These are phyloP conservation scores for Hordeum marinum DNA, from an alignment of 176 grass and related monocot species.

Conservation along the genomic window DNA sequence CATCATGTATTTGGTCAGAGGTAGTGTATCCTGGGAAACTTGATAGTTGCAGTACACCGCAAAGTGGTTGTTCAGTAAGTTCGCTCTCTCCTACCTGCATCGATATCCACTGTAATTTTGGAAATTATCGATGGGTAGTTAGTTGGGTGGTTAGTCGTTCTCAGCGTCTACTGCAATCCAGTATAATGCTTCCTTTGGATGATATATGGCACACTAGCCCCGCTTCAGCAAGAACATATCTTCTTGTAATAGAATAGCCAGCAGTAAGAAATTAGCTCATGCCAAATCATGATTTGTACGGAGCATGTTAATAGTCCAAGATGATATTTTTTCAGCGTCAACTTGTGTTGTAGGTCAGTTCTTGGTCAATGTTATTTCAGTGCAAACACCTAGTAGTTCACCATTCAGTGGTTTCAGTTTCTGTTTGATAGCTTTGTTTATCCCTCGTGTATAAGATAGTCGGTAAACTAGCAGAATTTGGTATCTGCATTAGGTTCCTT, in stretches of 20 bases:
- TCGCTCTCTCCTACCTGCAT: background rate
- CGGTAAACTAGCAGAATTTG: background rate
- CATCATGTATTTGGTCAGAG: background rate
- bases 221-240: background rate
- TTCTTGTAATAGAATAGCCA: background rate
- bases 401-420: background rate
- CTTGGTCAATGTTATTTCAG: background rate
- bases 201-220: background rate
- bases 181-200: background rate
- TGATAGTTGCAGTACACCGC: background rate
- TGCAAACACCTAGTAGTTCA: background rate
- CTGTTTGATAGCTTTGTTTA: background rate
- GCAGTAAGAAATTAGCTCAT: background rate
- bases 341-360: background rate
- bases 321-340: background rate
- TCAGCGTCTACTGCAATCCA: background rate
- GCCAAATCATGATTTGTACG: background rate
- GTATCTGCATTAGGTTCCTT: constrained; percentile 8
- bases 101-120: background rate
- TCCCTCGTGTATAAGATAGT: background rate
- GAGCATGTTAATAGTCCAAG: background rate
- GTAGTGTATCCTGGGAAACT: background rate
- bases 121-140: background rate
- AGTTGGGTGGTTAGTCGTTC: background rate
- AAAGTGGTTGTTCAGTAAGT: background rate